A percentile compares a stretch with the other conserved stretches of the same genome.
phyloP scores from a whole-genome alignment of 306 rosid species.

The Dalbergia cultrata region DNA sequence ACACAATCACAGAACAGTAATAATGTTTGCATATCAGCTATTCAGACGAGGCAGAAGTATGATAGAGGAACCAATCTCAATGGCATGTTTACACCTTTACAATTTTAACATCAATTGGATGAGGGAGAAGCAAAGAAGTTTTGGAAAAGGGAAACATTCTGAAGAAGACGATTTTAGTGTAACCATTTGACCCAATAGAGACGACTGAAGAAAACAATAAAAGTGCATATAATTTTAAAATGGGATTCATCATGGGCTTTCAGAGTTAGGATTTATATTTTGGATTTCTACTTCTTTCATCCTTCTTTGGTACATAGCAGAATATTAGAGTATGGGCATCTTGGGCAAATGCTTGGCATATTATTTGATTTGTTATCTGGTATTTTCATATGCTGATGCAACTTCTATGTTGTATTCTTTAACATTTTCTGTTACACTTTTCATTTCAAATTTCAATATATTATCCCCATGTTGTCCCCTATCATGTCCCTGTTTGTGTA shows the following conservation, averaged over 20 bases:
- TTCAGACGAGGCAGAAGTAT: not conserved
- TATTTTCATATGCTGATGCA: constrained; percentile 25
- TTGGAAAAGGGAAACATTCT: not conserved
- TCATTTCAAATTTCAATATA: not conserved
- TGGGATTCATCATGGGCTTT: constrained; percentile 5
- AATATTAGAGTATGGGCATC: not conserved
- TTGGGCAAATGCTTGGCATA: not conserved
- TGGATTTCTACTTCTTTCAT: not conserved
- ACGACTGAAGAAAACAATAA: not conserved
- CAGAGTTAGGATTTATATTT: not conserved
- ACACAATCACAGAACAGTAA: constrained; percentile 2
- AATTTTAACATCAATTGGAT: not conserved
- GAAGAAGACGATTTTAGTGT: not conserved
- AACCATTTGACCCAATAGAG: constrained; percentile 14
- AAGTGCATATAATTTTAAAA: not conserved
- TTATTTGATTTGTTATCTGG: not conserved
- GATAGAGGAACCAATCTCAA: not conserved
- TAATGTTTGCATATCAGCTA: not conserved
- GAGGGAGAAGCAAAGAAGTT: constrained; percentile 26
- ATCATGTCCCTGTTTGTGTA: constrained; percentile 1
- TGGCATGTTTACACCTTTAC: constrained; percentile 5
- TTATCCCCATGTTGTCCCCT: constrained; percentile 22
- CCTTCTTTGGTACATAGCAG: not conserved
- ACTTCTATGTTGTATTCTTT: not conserved
- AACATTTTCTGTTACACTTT: not conserved